These are phyloP conservation scores for Erodium trifolium DNA, from an alignment of 441 rosid genomes.

Conservation along the genomic window DNA sequence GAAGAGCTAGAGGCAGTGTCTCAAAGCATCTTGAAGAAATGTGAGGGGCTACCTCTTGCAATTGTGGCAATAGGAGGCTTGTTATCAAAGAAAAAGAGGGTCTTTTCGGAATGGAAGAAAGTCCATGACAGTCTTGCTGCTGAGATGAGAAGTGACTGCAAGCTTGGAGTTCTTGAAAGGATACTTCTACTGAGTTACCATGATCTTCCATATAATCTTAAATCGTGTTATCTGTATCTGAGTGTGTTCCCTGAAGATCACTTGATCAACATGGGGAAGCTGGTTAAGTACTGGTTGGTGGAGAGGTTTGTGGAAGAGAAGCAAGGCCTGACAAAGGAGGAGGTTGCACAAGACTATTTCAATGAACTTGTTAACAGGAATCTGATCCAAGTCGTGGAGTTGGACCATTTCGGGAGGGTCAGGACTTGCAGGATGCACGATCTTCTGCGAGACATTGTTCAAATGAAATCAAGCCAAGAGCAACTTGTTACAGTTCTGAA, in stretches of 20 bases:
- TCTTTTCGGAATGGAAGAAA: background rate
- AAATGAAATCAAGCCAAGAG: slow-evolving; percentile 1
- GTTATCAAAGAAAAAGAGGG: slow-evolving; percentile 14
- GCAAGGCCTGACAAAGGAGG: slow-evolving; percentile 17
- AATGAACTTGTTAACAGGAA: slow-evolving; percentile 15
- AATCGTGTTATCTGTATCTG: slow-evolving; percentile 14
- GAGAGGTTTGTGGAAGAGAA: slow-evolving; percentile 20
- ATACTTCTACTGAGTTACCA: slow-evolving; percentile 14
- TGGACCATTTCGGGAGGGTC: slow-evolving; percentile 6
- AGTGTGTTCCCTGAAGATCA: slow-evolving; percentile 16
- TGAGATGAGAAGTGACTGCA: slow-evolving; percentile 12
- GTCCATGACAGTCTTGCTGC: slow-evolving; percentile 6
- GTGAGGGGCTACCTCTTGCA: slow-evolving; percentile 19
- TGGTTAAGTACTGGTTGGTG: slow-evolving; percentile 15
- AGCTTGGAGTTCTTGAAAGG: slow-evolving; percentile 13
- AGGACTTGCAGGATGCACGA: background rate
- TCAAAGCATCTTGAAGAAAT: slow-evolving; percentile 15
- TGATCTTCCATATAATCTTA: slow-evolving; percentile 18
- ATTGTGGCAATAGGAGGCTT: slow-evolving; percentile 20
- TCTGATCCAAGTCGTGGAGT: slow-evolving; percentile 17
- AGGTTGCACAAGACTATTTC: slow-evolving; percentile 19
- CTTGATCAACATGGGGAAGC: slow-evolving; percentile 8
- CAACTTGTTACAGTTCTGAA: background rate
- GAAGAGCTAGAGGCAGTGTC: slow-evolving; percentile 14
- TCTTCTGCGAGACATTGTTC: background rate